Evolutionary conservation across 2,329 filamentous ascomycete species (phyloP).

Genomic region (Aureobasidium zeae): DNA sequence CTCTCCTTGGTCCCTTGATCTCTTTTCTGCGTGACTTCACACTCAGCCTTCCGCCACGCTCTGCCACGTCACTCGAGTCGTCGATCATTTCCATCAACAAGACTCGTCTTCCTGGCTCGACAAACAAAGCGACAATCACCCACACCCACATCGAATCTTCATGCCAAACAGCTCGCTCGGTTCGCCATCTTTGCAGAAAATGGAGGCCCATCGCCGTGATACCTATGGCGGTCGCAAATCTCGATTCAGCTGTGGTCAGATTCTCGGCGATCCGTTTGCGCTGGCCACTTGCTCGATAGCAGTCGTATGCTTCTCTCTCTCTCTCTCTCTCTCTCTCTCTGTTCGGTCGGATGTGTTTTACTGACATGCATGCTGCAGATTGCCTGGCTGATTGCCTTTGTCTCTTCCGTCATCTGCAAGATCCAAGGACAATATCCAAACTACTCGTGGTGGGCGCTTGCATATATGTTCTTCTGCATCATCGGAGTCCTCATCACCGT

Average conservation of each 20-base stretch:
- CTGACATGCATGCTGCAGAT: constrained; percentile 52
- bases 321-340: constrained; percentile 1
- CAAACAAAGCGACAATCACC: background rate
- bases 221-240: constrained; percentile 38
- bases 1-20: background rate
- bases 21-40: background rate
- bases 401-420: constrained; percentile 69
- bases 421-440: constrained; percentile 58
- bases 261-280: constrained; percentile 92
- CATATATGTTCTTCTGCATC: constrained; percentile 79
- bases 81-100: background rate
- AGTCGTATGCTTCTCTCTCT: constrained; percentile 52
- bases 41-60: background rate
- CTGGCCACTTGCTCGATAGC: constrained; percentile 89
- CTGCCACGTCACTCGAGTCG: constrained; percentile 1
- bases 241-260: constrained; percentile 69
- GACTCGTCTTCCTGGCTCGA: background rate
- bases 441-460: constrained; percentile 85
- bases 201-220: constrained; percentile 50
- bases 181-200: constrained; percentile 69
- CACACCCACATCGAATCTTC: constrained; percentile 1
- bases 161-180: constrained; percentile 55
- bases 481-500: constrained; percentile 71
- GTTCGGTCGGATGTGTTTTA: background rate
- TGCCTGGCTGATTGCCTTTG: constrained; percentile 88